Evolutionary conservation across 805 yeast genomes (phyloP).

Genomic region (Blastobotrys muscicola): DNA sequence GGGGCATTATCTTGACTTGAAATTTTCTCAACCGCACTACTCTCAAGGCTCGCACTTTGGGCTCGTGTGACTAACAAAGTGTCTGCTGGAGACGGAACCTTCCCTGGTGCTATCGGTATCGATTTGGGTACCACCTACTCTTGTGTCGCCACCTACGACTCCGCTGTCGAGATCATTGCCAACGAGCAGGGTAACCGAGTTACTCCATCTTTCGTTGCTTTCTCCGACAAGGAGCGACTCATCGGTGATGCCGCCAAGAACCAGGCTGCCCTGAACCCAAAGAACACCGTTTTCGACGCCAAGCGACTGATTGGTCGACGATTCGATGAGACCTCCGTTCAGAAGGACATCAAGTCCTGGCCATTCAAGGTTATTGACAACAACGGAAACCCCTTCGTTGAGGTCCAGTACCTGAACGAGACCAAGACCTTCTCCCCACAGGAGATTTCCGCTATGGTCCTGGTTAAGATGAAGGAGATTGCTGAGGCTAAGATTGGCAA

Average conservation of each 20-base stretch:
- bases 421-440: constrained; percentile 84
- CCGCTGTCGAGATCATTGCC: constrained; percentile 92
- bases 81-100: constrained; percentile 75
- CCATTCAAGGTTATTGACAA: constrained; percentile 74
- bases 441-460: constrained; percentile 89
- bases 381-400: constrained; percentile 70
- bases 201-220: constrained; percentile 93
- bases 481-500: constrained; percentile 79
- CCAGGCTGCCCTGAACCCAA: constrained; percentile 91
- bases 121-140: constrained; percentile 96
- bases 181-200: constrained; percentile 98
- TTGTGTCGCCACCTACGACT: constrained; percentile 90
- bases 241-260: constrained; percentile 97
- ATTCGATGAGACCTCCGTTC: constrained; percentile 73
- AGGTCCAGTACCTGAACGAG: constrained; percentile 78
- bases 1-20: no score
- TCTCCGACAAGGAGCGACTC: constrained; percentile 85
- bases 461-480: constrained; percentile 77
- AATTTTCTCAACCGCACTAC: no score
- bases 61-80: constrained; percentile 13
- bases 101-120: constrained; percentile 99
- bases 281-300: constrained; percentile 78
- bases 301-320: constrained; percentile 93
- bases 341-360: constrained; percentile 88
- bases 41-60: no score